A percentile compares a stretch with the other conserved stretches of the same genome.
These are phyloP conservation scores for Conticribra guillardii DNA, from an alignment of 108 stramenopile species.

Conservation along the genomic window DNA sequence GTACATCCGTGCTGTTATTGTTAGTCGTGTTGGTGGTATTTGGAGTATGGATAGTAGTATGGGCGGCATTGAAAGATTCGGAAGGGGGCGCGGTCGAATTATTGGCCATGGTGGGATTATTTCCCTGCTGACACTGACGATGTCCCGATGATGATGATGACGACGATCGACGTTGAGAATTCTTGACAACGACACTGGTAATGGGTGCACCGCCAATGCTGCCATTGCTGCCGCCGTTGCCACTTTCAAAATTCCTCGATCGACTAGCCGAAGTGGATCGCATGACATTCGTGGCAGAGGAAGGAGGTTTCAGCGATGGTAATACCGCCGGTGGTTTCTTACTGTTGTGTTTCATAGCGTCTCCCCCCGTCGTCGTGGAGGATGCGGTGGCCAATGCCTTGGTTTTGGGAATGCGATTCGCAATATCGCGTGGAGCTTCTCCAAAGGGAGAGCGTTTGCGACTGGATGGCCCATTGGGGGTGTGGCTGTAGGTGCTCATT, in stretches of 20 bases:
- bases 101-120: not conserved
- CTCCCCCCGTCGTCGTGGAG: not conserved
- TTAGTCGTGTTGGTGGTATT: not conserved
- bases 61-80: not conserved
- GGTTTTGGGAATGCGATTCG: conserved; percentile 17
- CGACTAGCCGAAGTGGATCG: not conserved
- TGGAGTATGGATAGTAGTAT: not conserved
- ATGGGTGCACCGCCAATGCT: no score
- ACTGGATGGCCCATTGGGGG: no score
- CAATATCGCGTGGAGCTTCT: conserved; percentile 20
- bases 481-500: no score
- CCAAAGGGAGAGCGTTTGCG: conserved; percentile 30
- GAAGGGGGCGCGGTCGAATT: not conserved
- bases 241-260: not conserved
- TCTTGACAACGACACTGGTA: not conserved
- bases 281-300: not conserved
- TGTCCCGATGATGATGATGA: not conserved
- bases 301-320: not conserved
- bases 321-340: not conserved
- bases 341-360: not conserved
- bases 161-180: not conserved
- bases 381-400: not conserved
- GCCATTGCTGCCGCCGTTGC: not conserved
- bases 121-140: not conserved
- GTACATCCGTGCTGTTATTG: conserved; percentile 4